phyloP scores from a whole-genome alignment of 2,329 filamentous ascomycete genomes.

The Xylariomycetidae sp. region DNA sequence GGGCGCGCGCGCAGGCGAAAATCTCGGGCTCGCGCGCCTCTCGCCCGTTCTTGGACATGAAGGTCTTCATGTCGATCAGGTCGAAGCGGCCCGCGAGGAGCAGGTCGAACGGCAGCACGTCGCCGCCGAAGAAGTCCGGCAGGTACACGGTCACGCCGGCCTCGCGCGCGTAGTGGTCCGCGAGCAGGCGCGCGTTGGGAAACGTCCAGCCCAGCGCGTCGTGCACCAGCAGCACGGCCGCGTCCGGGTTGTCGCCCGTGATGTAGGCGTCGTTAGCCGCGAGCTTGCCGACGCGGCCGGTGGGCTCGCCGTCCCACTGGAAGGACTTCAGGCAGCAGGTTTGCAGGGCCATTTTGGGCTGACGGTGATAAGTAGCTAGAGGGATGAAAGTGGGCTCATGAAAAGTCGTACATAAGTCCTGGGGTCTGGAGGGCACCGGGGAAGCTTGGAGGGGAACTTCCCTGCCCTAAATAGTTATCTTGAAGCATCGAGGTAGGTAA shows the following conservation, averaged over 20 bases:
- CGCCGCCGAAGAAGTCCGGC: constrained; percentile 32
- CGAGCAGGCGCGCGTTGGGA: constrained; percentile 39
- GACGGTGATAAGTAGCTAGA: too few species aligned
- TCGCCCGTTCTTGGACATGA: constrained; percentile 31
- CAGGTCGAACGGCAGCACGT: constrained; percentile 23
- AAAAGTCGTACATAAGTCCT: too few species aligned
- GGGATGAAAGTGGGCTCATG: too few species aligned
- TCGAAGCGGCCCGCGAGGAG: constrained; percentile 22
- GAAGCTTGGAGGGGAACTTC: too few species aligned
- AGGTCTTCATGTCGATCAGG: constrained; percentile 33
- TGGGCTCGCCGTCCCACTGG: constrained; percentile 36
- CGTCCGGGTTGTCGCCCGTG: constrained; percentile 24
- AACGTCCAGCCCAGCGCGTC: constrained; percentile 42
- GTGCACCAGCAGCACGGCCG: constrained; percentile 33
- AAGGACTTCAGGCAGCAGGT: constrained; percentile 35
- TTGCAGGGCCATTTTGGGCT: constrained; percentile 16
- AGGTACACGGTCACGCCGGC: constrained; percentile 42
- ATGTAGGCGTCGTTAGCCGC: constrained; percentile 34
- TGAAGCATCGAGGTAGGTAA: too few species aligned
- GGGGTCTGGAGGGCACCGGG: too few species aligned
- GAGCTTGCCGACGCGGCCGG: constrained; percentile 30
- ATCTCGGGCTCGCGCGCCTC: constrained; percentile 34
- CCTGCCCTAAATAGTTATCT: too few species aligned
- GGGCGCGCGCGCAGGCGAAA: constrained; percentile 20
- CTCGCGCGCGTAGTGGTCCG: constrained; percentile 43